phyloP scores from a whole-genome alignment of 179 eudicot species.

The Spinacia oleracea region DNA sequence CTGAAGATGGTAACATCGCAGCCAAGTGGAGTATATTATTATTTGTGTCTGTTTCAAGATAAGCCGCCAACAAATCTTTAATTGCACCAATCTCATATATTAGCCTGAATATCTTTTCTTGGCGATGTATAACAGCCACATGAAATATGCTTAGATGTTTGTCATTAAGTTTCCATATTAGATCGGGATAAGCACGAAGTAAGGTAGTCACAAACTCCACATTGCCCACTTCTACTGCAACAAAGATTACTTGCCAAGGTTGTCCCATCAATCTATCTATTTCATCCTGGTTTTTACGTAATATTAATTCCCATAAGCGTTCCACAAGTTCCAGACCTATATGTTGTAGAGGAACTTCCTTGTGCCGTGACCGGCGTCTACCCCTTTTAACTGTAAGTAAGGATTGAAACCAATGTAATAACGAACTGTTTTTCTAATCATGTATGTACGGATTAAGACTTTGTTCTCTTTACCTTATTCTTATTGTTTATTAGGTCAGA shows the following conservation, averaged over 20 bases:
- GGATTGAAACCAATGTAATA: too few species aligned
- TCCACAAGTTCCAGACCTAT: conserved; percentile 5
- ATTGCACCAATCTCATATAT: conserved; percentile 27
- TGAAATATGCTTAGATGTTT: conserved; percentile 36
- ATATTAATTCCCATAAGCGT: conserved; percentile 9
- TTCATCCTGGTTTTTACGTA: not conserved
- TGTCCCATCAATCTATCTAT: conserved; percentile 8
- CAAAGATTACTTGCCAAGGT: conserved; percentile 34
- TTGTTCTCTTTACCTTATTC: too few species aligned
- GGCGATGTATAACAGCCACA: conserved; percentile 38
- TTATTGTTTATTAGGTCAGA: too few species aligned
- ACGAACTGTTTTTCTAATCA: too few species aligned
- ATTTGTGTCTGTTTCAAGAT: not conserved
- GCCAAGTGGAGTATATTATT: conserved; percentile 41
- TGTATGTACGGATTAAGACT: too few species aligned
- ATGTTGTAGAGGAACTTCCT: not conserved
- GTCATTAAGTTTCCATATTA: conserved; percentile 37
- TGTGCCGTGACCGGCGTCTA: not conserved
- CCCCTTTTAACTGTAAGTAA: not conserved
- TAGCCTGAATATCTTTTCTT: conserved; percentile 32
- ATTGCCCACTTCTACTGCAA: conserved; percentile 41
- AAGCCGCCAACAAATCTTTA: conserved; percentile 13
- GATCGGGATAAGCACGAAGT: conserved; percentile 33
- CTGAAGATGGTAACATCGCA: conserved; percentile 24
- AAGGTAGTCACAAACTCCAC: conserved; percentile 34